These are phyloP conservation scores for Xylaria digitata DNA, from an alignment of 2,329 filamentous ascomycete genomes.

Conservation along the genomic window DNA sequence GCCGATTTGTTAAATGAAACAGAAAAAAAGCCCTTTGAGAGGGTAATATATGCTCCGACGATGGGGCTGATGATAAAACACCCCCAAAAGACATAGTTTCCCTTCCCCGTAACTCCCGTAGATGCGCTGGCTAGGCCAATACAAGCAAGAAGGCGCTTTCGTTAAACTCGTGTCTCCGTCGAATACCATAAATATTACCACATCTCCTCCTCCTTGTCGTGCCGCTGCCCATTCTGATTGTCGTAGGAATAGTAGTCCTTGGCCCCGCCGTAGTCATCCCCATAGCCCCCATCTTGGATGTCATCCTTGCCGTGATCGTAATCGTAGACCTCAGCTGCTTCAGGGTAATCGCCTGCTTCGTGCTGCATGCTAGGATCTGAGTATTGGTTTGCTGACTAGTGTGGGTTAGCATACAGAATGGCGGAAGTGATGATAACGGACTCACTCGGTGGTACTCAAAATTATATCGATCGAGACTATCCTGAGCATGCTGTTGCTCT, in stretches of 20 bases:
- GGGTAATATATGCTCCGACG: constrained; percentile 32
- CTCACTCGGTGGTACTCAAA: constrained; percentile 66
- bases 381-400: constrained; percentile 59
- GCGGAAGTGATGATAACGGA: constrained; percentile 23
- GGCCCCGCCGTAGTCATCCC: constrained; percentile 47
- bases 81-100: constrained; percentile 30
- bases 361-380: constrained; percentile 57
- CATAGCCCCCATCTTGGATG: constrained; percentile 53
- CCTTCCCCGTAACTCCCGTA: constrained; percentile 40
- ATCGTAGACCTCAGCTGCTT: constrained; percentile 65
- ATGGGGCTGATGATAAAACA: constrained; percentile 18
- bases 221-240: constrained; percentile 44
- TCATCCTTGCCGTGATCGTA: constrained; percentile 62
- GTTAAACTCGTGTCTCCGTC: constrained; percentile 33
- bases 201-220: constrained; percentile 55
- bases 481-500: constrained; percentile 58
- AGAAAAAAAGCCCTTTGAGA: constrained; percentile 18
- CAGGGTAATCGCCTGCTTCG: constrained; percentile 61
- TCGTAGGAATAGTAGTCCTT: constrained; percentile 48
- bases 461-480: constrained; percentile 62
- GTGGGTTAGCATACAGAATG: constrained; percentile 22
- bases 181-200: constrained; percentile 53
- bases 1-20: constrained; percentile 23
- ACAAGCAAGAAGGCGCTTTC: constrained; percentile 39
- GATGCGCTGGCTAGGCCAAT: constrained; percentile 40